These are phyloP conservation scores for Hymenoscyphus fraxineus DNA, from an alignment of 2,329 filamentous ascomycete species.

Conservation along the genomic window DNA sequence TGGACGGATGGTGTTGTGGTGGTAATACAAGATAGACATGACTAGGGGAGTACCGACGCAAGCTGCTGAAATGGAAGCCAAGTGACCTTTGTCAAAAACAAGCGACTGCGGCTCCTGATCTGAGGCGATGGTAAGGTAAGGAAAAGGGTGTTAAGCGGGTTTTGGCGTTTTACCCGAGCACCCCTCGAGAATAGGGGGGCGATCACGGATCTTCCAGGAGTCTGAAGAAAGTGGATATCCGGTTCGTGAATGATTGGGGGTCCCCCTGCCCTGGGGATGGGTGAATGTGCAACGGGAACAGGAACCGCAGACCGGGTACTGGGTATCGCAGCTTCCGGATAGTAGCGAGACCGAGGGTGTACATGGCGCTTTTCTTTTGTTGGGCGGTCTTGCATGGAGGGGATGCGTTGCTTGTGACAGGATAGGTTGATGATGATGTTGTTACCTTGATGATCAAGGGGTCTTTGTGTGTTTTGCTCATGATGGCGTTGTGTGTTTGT, in stretches of 20 bases:
- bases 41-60: neutral
- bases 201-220: neutral
- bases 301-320: neutral
- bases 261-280: neutral
- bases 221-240: neutral
- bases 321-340: neutral
- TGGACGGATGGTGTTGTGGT: neutral
- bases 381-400: neutral
- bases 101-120: neutral
- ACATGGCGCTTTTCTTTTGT: constrained; percentile 1
- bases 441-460: neutral
- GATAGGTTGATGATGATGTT: neutral
- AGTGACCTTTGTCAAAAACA: neutral
- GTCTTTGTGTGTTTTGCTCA: neutral
- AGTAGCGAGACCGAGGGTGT: neutral
- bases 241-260: too few relatives aligned
- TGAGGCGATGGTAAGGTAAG: neutral
- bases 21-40: constrained; percentile 5
- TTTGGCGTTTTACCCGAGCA: neutral
- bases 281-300: neutral
- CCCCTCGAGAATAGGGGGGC: neutral
- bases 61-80: neutral
- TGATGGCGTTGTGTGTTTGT: neutral
- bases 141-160: neutral
- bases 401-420: neutral